Conservation (phyloP, 106 monocot genomes). For the Platanthera zijinensis region DNA sequence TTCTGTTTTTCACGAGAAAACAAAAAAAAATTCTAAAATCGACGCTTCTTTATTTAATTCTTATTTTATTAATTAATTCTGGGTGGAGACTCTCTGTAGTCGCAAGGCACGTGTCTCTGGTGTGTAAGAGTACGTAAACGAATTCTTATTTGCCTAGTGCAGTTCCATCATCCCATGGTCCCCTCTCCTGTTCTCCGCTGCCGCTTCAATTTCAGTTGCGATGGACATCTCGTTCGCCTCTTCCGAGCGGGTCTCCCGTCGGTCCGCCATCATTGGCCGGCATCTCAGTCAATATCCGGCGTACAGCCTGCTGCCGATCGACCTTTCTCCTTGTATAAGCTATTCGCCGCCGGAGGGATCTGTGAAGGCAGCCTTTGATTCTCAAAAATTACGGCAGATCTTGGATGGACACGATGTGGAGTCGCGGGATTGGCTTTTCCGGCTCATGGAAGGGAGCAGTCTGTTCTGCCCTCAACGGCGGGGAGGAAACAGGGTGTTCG, state of each 20-base stretch:
- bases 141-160: too few relatives aligned
- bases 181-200: too few relatives aligned
- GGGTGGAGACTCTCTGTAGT: too few relatives aligned
- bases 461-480: constrained; percentile 47
- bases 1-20: too few relatives aligned
- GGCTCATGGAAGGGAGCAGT: constrained; percentile 59
- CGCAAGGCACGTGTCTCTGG: too few relatives aligned
- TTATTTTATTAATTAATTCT: too few relatives aligned
- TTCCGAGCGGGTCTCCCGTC: constrained; percentile 2
- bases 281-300: background rate
- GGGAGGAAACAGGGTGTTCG: constrained; percentile 31
- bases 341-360: constrained; percentile 11
- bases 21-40: too few relatives aligned
- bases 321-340: constrained; percentile 6
- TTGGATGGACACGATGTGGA: constrained; percentile 69
- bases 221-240: background rate
- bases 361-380: constrained; percentile 9
- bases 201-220: background rate
- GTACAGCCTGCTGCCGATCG: background rate
- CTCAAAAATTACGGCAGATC: constrained; percentile 34
- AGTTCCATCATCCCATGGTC: too few relatives aligned
- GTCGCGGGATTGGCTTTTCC: constrained; percentile 55
- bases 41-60: too few relatives aligned
- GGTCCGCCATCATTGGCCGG: constrained; percentile 9
- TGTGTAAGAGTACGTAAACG: too few relatives aligned